phyloP scores from a whole-genome alignment of 768 basidiomycete genomes.

The Amanita fuliginea region DNA sequence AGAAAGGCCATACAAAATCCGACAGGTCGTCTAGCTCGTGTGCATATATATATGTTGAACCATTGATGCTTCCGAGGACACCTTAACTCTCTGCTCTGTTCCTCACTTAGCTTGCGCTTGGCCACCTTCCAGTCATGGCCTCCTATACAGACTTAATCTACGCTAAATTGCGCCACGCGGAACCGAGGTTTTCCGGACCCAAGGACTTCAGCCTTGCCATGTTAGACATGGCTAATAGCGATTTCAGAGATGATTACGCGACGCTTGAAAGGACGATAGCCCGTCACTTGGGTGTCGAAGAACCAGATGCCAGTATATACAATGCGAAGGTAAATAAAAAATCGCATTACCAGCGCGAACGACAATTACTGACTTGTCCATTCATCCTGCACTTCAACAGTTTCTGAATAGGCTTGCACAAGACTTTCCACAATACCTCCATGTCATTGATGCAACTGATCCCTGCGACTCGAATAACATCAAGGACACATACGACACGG shows the following conservation, averaged over 20 bases:
- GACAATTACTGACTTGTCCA: not conserved
- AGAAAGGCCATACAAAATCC: too few species aligned
- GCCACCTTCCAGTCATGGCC: not conserved
- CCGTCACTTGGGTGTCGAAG: not conserved
- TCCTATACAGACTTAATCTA: not conserved
- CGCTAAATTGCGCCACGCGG: not conserved
- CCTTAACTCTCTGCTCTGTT: too few species aligned
- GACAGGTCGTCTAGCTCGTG: too few species aligned
- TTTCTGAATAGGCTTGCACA: not conserved
- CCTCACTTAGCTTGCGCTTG: not conserved
- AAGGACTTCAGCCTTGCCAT: not conserved
- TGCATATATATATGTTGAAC: too few species aligned
- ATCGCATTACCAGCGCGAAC: not conserved
- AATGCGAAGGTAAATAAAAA: not conserved
- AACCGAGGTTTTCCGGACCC: not conserved
- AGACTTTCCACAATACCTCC: not conserved
- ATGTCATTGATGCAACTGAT: not conserved
- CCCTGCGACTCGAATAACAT: not conserved
- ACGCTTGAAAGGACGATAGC: not conserved
- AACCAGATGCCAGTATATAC: not conserved
- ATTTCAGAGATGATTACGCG: not conserved
- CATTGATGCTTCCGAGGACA: too few species aligned
- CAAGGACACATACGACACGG: not conserved
- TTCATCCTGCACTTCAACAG: not conserved
- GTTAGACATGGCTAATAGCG: constrained; percentile 2